Evolutionary conservation across 2,329 filamentous ascomycete genomes (phyloP).

Genomic region (Colletotrichum sp.): DNA sequence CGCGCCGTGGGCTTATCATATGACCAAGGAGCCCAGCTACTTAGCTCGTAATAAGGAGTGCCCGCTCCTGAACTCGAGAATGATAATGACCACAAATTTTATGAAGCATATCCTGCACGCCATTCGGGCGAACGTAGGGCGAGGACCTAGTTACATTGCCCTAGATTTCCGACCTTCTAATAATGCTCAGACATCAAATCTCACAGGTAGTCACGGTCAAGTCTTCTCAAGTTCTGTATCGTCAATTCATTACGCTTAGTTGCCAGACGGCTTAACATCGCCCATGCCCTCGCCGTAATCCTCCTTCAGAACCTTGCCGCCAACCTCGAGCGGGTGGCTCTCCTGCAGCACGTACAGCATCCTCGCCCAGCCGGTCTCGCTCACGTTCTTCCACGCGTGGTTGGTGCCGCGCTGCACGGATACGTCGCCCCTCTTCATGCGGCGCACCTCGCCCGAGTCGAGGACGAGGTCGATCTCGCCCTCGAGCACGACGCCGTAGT

Average conservation of each 20-base stretch:
- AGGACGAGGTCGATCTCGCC: slow-evolving; percentile 57
- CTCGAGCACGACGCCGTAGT: slow-evolving; percentile 62
- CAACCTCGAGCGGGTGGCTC: slow-evolving; percentile 6
- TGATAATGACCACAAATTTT: too few species aligned
- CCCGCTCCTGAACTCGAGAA: too few species aligned
- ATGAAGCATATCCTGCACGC: too few species aligned
- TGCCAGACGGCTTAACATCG: slow-evolving; percentile 16
- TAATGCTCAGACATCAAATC: accelerated
- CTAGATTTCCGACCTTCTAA: too few species aligned
- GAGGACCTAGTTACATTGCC: too few species aligned
- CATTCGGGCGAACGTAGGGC: too few species aligned
- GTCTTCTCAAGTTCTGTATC: background rate
- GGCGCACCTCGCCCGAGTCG: slow-evolving; percentile 52
- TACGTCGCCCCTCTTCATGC: slow-evolving; percentile 57
- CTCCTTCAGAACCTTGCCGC: slow-evolving; percentile 8
- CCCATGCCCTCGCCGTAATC: slow-evolving; percentile 26
- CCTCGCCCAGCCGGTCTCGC: slow-evolving; percentile 48
- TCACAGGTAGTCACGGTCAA: background rate
- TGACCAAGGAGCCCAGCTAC: too few species aligned
- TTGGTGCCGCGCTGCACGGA: slow-evolving; percentile 60
- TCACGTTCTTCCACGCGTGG: slow-evolving; percentile 56
- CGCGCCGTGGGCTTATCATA: too few species aligned
- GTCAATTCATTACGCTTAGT: background rate
- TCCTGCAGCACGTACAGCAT: slow-evolving; percentile 46
- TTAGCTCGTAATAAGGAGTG: too few species aligned